phyloP scores from a whole-genome alignment of 78 protist genomes.

The Planoprotostelium fungivorum region DNA sequence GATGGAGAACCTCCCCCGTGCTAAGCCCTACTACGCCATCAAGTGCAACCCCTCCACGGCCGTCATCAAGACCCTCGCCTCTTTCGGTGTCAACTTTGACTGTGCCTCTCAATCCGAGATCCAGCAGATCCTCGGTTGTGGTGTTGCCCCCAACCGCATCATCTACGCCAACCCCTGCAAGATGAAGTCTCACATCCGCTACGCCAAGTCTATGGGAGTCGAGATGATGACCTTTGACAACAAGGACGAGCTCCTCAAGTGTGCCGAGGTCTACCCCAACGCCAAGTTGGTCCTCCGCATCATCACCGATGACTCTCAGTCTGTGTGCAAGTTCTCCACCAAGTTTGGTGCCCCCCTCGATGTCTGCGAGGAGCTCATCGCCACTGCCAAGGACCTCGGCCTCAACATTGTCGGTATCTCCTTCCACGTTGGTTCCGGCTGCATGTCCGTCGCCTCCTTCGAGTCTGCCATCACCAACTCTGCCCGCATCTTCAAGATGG shows the following conservation, averaged over 20 bases:
- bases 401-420: slow-evolving; percentile 74
- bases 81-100: slow-evolving; percentile 82
- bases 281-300: slow-evolving; percentile 85
- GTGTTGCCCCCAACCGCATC: slow-evolving; percentile 69
- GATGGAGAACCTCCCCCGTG: too few relatives aligned
- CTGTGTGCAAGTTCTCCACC: slow-evolving; percentile 74
- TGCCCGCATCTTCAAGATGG: slow-evolving; percentile 76
- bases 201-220: slow-evolving; percentile 63
- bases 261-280: slow-evolving; percentile 72
- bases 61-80: slow-evolving; percentile 59
- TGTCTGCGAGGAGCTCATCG: slow-evolving; percentile 52
- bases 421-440: slow-evolving; percentile 94
- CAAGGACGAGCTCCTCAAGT: slow-evolving; percentile 85
- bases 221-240: slow-evolving; percentile 87
- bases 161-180: slow-evolving; percentile 94
- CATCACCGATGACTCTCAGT: slow-evolving; percentile 76
- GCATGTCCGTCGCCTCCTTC: slow-evolving; percentile 69
- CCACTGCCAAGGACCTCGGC: slow-evolving; percentile 56
- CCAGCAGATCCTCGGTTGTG: slow-evolving; percentile 37
- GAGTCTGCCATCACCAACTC: slow-evolving; percentile 69
- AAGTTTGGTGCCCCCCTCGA: slow-evolving; percentile 79
- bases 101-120: slow-evolving; percentile 83
- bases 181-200: slow-evolving; percentile 43
- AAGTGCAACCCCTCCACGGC: slow-evolving; percentile 82
- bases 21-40: slow-evolving; percentile 65